phyloP scores from a whole-genome alignment of 1,284 basidiomycete genomes.

The Athelia psychrophila region DNA sequence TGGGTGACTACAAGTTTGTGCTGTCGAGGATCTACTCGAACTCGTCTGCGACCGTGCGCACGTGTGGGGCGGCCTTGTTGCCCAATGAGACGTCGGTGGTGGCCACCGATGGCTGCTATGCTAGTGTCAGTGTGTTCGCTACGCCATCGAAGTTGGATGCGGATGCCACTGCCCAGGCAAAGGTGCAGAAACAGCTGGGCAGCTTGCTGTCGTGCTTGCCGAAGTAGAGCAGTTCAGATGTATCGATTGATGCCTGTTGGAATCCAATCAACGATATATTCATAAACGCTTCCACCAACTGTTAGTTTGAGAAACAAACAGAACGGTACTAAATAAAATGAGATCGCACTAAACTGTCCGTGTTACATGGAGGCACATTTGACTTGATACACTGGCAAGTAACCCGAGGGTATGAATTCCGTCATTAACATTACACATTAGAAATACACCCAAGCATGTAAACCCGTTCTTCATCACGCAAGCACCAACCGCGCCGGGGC shows the following conservation, averaged over 20 bases:
- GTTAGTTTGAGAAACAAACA: too few relatives aligned
- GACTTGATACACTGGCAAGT: too few relatives aligned
- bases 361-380: too few relatives aligned
- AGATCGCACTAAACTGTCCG: too few relatives aligned
- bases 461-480: conserved; percentile 11
- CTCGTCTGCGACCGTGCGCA: conserved; percentile 27
- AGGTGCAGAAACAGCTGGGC: conserved; percentile 33
- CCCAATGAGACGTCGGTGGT: conserved; percentile 39
- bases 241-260: too few relatives aligned
- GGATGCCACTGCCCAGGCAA: conserved; percentile 32
- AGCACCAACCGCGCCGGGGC: conserved; percentile 15
- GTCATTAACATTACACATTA: background rate
- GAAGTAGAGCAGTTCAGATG: too few relatives aligned
- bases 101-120: conserved; percentile 34
- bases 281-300: too few relatives aligned
- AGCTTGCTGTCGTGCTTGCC: conserved; percentile 28
- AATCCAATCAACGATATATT: too few relatives aligned
- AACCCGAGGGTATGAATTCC: too few relatives aligned
- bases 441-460: background rate
- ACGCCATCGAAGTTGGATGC: conserved; percentile 42
- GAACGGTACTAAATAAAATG: too few relatives aligned
- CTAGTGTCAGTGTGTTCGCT: conserved; percentile 44
- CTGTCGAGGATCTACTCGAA: conserved; percentile 37
- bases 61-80: conserved; percentile 38
- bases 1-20: conserved; percentile 39